Evolutionary conservation across 2,329 filamentous ascomycete genomes (phyloP).

Genomic region (Dissoconium aciculare): DNA sequence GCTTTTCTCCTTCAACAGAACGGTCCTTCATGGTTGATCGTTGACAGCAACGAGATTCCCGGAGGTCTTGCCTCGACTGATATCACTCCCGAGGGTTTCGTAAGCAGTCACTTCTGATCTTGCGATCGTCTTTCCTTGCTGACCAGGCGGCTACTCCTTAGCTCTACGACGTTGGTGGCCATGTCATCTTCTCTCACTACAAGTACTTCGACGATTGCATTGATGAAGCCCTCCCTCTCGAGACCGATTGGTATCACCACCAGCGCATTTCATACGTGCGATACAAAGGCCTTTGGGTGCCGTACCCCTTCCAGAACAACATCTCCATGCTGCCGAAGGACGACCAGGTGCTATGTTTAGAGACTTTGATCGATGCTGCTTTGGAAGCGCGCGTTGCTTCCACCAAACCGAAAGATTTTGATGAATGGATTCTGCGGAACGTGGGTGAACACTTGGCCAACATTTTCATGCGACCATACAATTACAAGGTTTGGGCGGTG

Average conservation of each 20-base stretch:
- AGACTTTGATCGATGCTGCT: constrained; percentile 90
- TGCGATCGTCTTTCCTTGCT: neutral
- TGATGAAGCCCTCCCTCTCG: constrained; percentile 85
- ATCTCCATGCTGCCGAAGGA: constrained; percentile 96
- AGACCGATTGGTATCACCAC: constrained; percentile 93
- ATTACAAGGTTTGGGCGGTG: constrained; percentile 99
- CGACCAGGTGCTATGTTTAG: constrained; percentile 86
- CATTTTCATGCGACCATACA: constrained; percentile 98
- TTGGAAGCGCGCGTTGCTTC: constrained; percentile 72
- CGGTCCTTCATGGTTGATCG: constrained; percentile 86
- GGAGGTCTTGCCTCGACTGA: constrained; percentile 95
- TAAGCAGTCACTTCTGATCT: constrained; percentile 41
- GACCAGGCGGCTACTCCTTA: constrained; percentile 26
- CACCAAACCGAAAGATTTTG: constrained; percentile 90
- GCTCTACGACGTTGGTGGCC: constrained; percentile 96
- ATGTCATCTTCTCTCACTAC: constrained; percentile 99
- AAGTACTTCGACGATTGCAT: constrained; percentile 99
- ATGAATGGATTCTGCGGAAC: constrained; percentile 94
- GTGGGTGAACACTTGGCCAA: constrained; percentile 81
- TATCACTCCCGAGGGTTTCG: constrained; percentile 88
- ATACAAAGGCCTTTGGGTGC: constrained; percentile 92
- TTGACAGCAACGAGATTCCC: constrained; percentile 81
- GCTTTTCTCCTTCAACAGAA: constrained; percentile 40
- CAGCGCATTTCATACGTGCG: constrained; percentile 98
- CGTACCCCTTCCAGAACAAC: constrained; percentile 99